Percentiles rank a stretch among this genome's conserved stretches.
phyloP scores from a whole-genome alignment of 2,329 filamentous ascomycete species.

The Nothopassalora personata region DNA sequence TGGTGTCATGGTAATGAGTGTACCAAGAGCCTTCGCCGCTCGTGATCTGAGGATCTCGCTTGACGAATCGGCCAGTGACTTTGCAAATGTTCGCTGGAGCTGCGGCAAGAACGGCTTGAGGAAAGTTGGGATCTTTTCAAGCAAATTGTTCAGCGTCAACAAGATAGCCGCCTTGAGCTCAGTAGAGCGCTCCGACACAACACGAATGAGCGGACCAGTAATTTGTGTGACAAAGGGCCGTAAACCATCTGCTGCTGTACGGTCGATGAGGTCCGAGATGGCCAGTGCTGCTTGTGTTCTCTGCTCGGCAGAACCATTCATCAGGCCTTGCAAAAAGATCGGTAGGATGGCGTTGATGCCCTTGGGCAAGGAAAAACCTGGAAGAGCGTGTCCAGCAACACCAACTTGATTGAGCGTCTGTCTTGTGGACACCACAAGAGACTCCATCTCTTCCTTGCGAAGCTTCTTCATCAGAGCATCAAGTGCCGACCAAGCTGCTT shows the following conservation, averaged over 20 bases:
- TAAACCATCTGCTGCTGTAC: slow-evolving; percentile 78
- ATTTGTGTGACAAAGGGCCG: slow-evolving; percentile 97
- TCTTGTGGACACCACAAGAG: slow-evolving; percentile 77
- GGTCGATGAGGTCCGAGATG: slow-evolving; percentile 92
- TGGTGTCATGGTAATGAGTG: slow-evolving; percentile 89
- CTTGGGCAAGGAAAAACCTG: slow-evolving; percentile 87
- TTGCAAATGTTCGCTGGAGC: slow-evolving; percentile 92
- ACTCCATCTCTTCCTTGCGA: slow-evolving; percentile 97
- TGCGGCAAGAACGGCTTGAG: slow-evolving; percentile 96
- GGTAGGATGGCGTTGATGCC: slow-evolving; percentile 94
- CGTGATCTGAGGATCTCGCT: slow-evolving; percentile 82
- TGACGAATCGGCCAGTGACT: slow-evolving; percentile 86
- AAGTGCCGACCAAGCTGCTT: slow-evolving; percentile 81
- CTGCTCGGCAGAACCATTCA: slow-evolving; percentile 93
- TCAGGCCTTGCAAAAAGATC: slow-evolving; percentile 94
- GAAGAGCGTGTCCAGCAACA: slow-evolving; percentile 74
- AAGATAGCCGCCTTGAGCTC: slow-evolving; percentile 96
- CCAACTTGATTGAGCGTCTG: slow-evolving; percentile 84
- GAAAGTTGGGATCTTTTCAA: slow-evolving; percentile 93
- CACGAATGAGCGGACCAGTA: slow-evolving; percentile 93
- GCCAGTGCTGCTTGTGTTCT: slow-evolving; percentile 85
- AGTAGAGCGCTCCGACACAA: slow-evolving; percentile 90
- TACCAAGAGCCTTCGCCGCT: slow-evolving; percentile 89
- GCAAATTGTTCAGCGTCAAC: slow-evolving; percentile 84
- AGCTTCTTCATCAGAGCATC: slow-evolving; percentile 82